A percentile compares a stretch with the other conserved stretches of the same genome.
phyloP scores from a whole-genome alignment of 805 yeast genomes.

The Saccharomycopsis guyanensis region DNA sequence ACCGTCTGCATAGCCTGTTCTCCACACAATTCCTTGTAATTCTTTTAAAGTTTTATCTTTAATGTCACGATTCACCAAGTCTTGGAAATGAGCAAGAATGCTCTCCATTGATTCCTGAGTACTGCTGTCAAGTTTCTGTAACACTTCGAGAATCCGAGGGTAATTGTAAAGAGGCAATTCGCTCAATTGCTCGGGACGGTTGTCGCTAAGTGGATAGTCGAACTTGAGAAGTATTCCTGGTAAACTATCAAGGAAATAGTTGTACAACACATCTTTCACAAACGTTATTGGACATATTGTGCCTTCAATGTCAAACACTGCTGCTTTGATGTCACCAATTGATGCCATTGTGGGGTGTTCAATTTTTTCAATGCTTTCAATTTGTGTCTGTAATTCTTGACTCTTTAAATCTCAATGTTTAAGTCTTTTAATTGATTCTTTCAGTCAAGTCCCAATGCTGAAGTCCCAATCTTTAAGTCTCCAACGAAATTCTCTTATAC shows the following conservation, averaged over 20 bases:
- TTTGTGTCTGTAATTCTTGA: no score
- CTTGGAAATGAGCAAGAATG: conserved; percentile 41
- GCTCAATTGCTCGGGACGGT: not conserved
- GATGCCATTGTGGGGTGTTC: not conserved
- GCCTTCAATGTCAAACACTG: conserved; percentile 79
- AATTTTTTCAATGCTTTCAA: no score
- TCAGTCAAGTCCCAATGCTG: no score
- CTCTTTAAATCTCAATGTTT: no score
- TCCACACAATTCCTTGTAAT: conserved; percentile 83
- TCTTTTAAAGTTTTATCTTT: conserved; percentile 73
- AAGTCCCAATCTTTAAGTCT: no score
- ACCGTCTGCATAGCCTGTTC: conserved; percentile 68
- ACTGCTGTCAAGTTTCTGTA: not conserved
- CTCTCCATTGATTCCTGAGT: conserved; percentile 24
- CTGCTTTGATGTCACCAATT: conserved; percentile 21
- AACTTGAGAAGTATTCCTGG: conserved; percentile 33
- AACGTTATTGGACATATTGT: conserved; percentile 88
- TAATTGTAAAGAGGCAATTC: not conserved
- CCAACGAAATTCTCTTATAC: no score
- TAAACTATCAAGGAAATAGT: conserved; percentile 54
- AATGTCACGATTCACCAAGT: conserved; percentile 56
- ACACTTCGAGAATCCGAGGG: not conserved
- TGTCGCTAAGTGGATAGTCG: conserved; percentile 22
- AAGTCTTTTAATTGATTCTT: no score
- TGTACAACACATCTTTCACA: conserved; percentile 72